A percentile compares a stretch with the other conserved stretches of the same genome.
These are phyloP conservation scores for Angophora floribunda DNA, from an alignment of 345 rosid species.

Conservation along the genomic window DNA sequence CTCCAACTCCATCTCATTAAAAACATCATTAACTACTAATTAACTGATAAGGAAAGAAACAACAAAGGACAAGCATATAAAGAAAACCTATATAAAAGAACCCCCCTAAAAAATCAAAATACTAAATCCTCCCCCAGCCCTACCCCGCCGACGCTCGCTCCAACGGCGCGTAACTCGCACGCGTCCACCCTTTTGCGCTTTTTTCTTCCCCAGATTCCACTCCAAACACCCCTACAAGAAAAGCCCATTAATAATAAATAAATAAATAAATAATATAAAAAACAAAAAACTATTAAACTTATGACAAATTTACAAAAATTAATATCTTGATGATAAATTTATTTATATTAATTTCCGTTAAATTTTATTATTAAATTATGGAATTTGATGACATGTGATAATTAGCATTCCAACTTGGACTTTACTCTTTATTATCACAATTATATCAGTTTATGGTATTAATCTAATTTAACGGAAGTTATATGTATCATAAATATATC, in stretches of 20 bases:
- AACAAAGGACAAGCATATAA: accelerated
- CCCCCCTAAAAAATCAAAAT: background rate
- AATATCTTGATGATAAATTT: too few species aligned
- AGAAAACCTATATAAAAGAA: background rate
- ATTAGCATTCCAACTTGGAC: too few species aligned
- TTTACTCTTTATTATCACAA: too few species aligned
- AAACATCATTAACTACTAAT: background rate
- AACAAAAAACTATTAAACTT: too few species aligned
- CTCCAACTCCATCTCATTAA: conserved; percentile 5
- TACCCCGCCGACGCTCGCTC: background rate
- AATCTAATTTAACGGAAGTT: too few species aligned
- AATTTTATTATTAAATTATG: too few species aligned
- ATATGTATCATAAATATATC: too few species aligned
- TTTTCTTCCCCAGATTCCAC: background rate
- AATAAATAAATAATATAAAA: background rate
- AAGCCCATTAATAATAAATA: background rate
- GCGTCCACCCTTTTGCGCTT: background rate
- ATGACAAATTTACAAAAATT: too few species aligned
- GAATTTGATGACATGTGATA: too few species aligned
- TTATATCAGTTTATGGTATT: too few species aligned
- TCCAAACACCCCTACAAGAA: background rate
- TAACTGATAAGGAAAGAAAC: background rate
- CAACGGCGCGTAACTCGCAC: background rate
- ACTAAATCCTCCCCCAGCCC: background rate
- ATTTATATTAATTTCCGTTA: too few species aligned